These are phyloP conservation scores for Barbatosphaeria neglecta DNA, from an alignment of 495 filamentous ascomycete species.

Conservation along the genomic window DNA sequence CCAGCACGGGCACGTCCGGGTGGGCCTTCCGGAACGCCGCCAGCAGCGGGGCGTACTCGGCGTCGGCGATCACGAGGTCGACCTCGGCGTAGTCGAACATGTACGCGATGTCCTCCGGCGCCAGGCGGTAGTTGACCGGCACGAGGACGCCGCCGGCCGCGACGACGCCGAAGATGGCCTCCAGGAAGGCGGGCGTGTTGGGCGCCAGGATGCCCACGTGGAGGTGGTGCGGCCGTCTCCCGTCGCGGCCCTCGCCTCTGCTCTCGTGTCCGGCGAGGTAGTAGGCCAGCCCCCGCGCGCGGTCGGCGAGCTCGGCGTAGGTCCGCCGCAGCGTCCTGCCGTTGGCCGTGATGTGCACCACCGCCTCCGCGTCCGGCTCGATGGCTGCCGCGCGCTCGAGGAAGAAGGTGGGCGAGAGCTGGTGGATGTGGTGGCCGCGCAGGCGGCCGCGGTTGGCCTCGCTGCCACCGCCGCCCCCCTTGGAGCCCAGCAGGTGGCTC, in stretches of 20 bases:
- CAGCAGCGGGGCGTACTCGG: constrained; percentile 62
- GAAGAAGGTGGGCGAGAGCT: constrained; percentile 81
- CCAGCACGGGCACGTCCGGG: constrained; percentile 52
- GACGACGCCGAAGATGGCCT: constrained; percentile 77
- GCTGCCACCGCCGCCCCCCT: constrained; percentile 20
- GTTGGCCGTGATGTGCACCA: constrained; percentile 81
- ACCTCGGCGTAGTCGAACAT: constrained; percentile 80
- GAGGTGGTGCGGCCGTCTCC: no score
- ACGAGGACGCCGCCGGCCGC: constrained; percentile 73
- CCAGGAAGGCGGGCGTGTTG: constrained; percentile 91
- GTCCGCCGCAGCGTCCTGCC: constrained; percentile 54
- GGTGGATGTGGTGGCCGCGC: constrained; percentile 55
- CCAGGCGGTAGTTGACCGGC: constrained; percentile 82
- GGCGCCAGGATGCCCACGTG: constrained; percentile 72
- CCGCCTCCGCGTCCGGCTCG: constrained; percentile 78
- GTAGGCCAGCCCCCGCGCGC: constrained; percentile 77
- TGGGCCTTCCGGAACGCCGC: constrained; percentile 47
- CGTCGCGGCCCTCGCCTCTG: no score
- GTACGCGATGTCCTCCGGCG: constrained; percentile 76
- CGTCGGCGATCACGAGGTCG: constrained; percentile 79
- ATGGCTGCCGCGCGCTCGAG: constrained; percentile 78
- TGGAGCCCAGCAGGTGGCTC: constrained; percentile 44
- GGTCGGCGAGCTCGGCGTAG: constrained; percentile 72
- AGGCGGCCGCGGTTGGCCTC: constrained; percentile 15
- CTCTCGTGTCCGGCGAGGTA: constrained; percentile 64